Evolutionary conservation across 2,329 filamentous ascomycete species (phyloP).

Genomic region (Pochonia chlamydosporia): DNA sequence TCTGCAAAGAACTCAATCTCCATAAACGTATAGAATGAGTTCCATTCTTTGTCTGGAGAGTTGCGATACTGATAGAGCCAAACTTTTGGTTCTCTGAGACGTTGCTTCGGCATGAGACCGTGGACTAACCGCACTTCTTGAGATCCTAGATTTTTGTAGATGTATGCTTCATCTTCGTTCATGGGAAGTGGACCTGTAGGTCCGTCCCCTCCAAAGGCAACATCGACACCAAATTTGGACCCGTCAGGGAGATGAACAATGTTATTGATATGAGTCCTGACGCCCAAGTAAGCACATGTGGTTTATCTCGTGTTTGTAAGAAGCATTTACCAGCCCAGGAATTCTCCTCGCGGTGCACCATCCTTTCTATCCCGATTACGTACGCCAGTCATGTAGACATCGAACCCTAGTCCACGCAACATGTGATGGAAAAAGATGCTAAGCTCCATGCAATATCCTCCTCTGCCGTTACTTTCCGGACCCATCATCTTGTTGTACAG

Average conservation of each 20-base stretch:
- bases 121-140: slow-evolving; percentile 50
- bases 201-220: slow-evolving; percentile 61
- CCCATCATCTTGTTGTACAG: slow-evolving; percentile 45
- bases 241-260: slow-evolving; percentile 49
- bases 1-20: slow-evolving; percentile 50
- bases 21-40: slow-evolving; percentile 58
- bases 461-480: slow-evolving; percentile 33
- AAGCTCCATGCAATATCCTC: slow-evolving; percentile 58
- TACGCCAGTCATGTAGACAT: slow-evolving; percentile 50
- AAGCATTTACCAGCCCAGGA: slow-evolving; percentile 37
- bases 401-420: slow-evolving; percentile 43
- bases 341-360: slow-evolving; percentile 35
- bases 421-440: slow-evolving; percentile 50
- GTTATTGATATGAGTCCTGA: slow-evolving; percentile 51
- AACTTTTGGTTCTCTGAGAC: slow-evolving; percentile 34
- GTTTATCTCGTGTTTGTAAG: background rate
- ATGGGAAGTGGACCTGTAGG: slow-evolving; percentile 53
- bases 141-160: slow-evolving; percentile 42
- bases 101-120: slow-evolving; percentile 39
- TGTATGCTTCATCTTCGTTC: slow-evolving; percentile 29
- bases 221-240: slow-evolving; percentile 50
- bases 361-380: slow-evolving; percentile 36
- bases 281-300: background rate
- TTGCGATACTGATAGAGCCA: slow-evolving; percentile 62
- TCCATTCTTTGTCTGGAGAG: slow-evolving; percentile 43